Evolutionary conservation across 768 basidiomycete species (phyloP), one percentile per base, ranked within the genome.

Genomic region (Tylopilus sp.): DNA sequence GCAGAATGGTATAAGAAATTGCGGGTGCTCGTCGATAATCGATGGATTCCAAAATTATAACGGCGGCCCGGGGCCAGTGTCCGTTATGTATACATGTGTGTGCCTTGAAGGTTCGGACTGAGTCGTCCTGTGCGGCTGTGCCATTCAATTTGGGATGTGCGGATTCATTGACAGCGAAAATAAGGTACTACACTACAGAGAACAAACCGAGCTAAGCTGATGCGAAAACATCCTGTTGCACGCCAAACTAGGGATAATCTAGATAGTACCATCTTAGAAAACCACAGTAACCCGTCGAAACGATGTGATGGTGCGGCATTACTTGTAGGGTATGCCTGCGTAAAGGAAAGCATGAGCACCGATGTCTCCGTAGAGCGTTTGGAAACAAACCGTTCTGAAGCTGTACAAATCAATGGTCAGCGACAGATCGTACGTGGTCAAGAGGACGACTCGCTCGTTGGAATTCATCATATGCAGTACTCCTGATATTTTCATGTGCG

Each of bases 401-500:
- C 78, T 79, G 55, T 44, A 15, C n/a, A 48, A 25, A 31, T 20
- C 8, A 28, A 7, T 28, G 17, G 40, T 58, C 40, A 62, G 41
- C 35, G 22, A 21, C 40, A 7, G 20, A 52, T 31, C 21, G 12
- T 17, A 40, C 15, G 40, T 41, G 28, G 26, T 17, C 17, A 13
- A 12, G 35, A 15, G 42, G 40, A 50, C 17, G 0, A 45, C 88
- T 66, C 57, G 91, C 89, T 68, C 89, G 72, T 71, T 97, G 94
- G 74, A 95, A 99, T 64, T 94, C 91, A 63, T 98, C 97, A 62
- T 99, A 98, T 0, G 88, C 88, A 7, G 88, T 93, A 63, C 90
- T 93, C 59, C 95, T 77, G 50, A 92, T 79, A 66, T 98, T 98
- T 73, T 98, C 95, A 62, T 95, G 89, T 1, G 97, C 97, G 63